Percentiles rank a stretch among this genome's conserved stretches.
These are phyloP conservation scores for Citropsis articulata DNA, from an alignment of 345 rosid species.

Conservation along the genomic window DNA sequence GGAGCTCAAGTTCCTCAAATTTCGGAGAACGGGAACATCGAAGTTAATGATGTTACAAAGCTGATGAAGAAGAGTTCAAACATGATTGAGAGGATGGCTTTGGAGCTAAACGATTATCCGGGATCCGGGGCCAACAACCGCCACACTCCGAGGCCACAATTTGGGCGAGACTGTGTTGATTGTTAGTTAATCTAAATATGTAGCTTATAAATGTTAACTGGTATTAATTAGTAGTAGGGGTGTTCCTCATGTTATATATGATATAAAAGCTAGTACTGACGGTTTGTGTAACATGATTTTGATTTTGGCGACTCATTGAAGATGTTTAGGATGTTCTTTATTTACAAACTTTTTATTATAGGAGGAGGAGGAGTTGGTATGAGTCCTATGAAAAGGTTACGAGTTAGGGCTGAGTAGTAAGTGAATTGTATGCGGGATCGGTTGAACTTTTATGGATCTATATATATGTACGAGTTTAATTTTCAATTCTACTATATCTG, in stretches of 20 bases:
- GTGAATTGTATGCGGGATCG: neutral
- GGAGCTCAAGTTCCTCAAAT: constrained; percentile 26
- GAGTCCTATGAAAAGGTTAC: neutral
- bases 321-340: constrained; percentile 2
- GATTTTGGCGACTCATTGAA: neutral
- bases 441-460: too few relatives aligned
- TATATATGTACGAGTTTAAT: neutral
- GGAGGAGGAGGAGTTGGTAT: neutral
- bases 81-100: constrained; percentile 22
- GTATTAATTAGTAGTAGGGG: too few relatives aligned
- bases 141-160: constrained; percentile 58
- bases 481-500: neutral
- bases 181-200: constrained; percentile 25
- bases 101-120: constrained; percentile 63
- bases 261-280: neutral
- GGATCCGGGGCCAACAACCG: constrained; percentile 81
- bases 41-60: neutral
- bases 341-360: neutral
- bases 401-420: neutral
- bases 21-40: constrained; percentile 18
- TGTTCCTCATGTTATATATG: neutral
- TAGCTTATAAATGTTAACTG: too few relatives aligned
- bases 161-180: constrained; percentile 38
- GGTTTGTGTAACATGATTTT: neutral
- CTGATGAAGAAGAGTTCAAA: constrained; percentile 3